These are phyloP conservation scores for Skeletonema potamos DNA, from an alignment of 108 stramenopile genomes.

Conservation along the genomic window DNA sequence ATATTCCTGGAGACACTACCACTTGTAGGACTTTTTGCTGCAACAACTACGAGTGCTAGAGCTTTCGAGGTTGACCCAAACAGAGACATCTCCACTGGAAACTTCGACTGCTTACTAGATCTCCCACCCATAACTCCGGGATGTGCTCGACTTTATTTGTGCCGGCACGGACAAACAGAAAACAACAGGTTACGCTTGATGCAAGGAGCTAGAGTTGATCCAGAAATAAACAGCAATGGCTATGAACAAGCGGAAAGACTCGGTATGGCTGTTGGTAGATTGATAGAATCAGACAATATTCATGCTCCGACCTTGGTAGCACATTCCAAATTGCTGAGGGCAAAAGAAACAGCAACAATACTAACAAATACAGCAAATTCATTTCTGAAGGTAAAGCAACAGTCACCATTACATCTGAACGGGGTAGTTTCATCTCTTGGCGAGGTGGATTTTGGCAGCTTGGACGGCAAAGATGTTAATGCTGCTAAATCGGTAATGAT, in stretches of 20 bases:
- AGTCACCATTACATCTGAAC: conserved; percentile 6
- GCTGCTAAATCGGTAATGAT: conserved; percentile 48
- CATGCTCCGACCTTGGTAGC: conserved; percentile 36
- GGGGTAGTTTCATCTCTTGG: conserved; percentile 41
- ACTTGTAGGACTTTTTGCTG: neutral
- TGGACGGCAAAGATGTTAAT: conserved; percentile 63
- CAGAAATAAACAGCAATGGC: conserved; percentile 65
- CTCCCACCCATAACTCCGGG: conserved; percentile 62
- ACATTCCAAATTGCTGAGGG: conserved; percentile 56
- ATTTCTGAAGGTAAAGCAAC: neutral
- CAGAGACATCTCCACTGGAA: conserved; percentile 1
- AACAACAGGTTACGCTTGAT: conserved; percentile 72
- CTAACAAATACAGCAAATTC: conserved; percentile 27
- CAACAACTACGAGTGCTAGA: neutral
- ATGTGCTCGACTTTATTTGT: conserved; percentile 67
- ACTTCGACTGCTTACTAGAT: conserved; percentile 63
- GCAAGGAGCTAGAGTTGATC: conserved; percentile 73
- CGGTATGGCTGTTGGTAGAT: conserved; percentile 50
- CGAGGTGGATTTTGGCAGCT: conserved; percentile 79
- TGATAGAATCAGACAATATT: conserved; percentile 7
- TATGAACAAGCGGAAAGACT: conserved; percentile 46
- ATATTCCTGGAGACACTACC: neutral
- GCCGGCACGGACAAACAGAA: conserved; percentile 87
- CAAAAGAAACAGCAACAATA: conserved; percentile 61
- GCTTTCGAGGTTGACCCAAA: neutral